phyloP scores from a whole-genome alignment of 371 early-diverging fungal species.

The Fennellomyces sp. region DNA sequence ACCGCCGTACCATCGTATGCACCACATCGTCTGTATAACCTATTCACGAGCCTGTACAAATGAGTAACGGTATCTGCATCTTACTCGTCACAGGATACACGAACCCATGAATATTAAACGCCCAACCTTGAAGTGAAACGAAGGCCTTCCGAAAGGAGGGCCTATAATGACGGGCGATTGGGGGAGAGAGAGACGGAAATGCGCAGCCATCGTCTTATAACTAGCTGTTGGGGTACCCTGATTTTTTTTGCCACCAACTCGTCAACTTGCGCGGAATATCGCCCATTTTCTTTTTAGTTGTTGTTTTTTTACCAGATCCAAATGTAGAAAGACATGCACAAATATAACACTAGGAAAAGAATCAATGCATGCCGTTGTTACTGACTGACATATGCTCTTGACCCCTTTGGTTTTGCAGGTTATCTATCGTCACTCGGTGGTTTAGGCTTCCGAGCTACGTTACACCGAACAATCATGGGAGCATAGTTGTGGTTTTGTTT shows the following conservation, averaged over 20 bases:
- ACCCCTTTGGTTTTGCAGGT: not conserved
- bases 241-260: too few relatives aligned
- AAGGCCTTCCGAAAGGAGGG: slow-evolving; percentile 5
- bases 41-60: slow-evolving; percentile 2
- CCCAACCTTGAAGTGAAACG: not conserved
- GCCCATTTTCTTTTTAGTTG: too few relatives aligned
- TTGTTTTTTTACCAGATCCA: too few relatives aligned
- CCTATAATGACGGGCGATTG: not conserved
- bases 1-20: not conserved
- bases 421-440: slow-evolving; percentile 1
- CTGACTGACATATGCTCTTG: not conserved
- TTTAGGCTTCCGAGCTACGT: slow-evolving; percentile 3
- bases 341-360: too few relatives aligned
- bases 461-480: not conserved
- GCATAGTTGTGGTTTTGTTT: not conserved
- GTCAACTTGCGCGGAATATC: too few relatives aligned
- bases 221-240: not conserved
- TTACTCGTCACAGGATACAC: not conserved
- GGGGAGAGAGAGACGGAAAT: not conserved
- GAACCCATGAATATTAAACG: slow-evolving; percentile 5
- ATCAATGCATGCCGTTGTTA: too few relatives aligned
- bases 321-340: too few relatives aligned
- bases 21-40: not conserved
- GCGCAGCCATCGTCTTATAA: slow-evolving; percentile 3
- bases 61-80: not conserved